A percentile compares a stretch with the other conserved stretches of the same genome.
Evolutionary conservation across 192 early-diverging fungal species (phyloP).

Genomic region (Neocallimastix lanati): DNA sequence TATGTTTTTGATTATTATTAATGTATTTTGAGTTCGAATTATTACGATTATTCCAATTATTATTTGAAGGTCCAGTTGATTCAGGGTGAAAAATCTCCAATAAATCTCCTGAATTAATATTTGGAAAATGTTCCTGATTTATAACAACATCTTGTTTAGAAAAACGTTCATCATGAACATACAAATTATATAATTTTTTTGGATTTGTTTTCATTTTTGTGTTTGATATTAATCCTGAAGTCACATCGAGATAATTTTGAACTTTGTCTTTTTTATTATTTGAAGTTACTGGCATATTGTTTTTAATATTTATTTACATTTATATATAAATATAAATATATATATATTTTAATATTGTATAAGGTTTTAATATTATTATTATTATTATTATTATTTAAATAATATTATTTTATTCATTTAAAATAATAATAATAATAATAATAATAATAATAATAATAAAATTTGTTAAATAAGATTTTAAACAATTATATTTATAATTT

Average conservation of each 20-base stretch:
- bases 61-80: conserved; percentile 2
- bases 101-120: conserved; percentile 35
- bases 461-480: no score
- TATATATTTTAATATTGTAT: no score
- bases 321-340: no score
- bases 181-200: conserved; percentile 10
- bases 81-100: conserved; percentile 34
- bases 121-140: conserved; percentile 47
- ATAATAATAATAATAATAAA: no score
- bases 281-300: neutral
- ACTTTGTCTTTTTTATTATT: neutral
- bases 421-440: no score
- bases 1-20: conserved; percentile 2
- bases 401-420: no score
- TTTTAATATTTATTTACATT: neutral
- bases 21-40: neutral
- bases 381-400: no score
- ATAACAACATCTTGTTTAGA: conserved; percentile 44
- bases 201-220: neutral
- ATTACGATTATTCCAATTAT: neutral
- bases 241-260: neutral
- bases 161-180: conserved; percentile 36
- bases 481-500: no score
- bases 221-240: neutral
- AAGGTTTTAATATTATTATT: no score